Base-by-base conservation (phyloP, 163 green algal genomes). In the Scenedesmus sp. region DNA sequence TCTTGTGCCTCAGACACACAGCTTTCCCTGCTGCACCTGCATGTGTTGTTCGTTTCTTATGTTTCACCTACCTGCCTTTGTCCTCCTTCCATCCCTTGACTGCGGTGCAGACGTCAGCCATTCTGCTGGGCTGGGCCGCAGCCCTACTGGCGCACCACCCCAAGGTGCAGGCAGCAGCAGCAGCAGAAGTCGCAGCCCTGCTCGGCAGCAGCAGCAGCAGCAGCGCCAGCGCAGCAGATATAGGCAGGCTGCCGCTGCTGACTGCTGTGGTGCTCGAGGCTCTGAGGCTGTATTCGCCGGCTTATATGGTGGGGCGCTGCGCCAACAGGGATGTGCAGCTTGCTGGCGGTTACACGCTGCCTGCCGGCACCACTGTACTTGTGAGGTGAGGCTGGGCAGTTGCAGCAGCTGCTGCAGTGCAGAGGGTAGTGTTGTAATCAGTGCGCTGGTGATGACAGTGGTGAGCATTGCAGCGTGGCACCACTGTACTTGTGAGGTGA, bases 91-190 rank as follows among this genome's bases (percentile, higher is more conserved):
- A 9, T 9, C 59, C 59, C 34, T 46, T 46, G 59, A 10, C 67
- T 8, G 59, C n/a, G 23, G 96, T 98, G 91, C 97, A 99, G 93
- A 99, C 97, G 1, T 96, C 92, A 9, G 97, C 97, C 64, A 99
- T 99, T 56, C 87, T 97, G 52, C 95, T 99, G 82, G 95, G 92
- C 55, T 99, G 97, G 97, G 92, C 94, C 0, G 94, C 89, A 18
- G 95, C 96, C 5, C 92, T 98, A 26, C 93, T 99, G 77, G 97
- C 97, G 4, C 85, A 93, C 55, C 89, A 98, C 86, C 97, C 97
- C 2, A 91, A 93, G 7, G 90, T 93, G 54, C 97, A 98, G 93
- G 93, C 83, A 16, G 84, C 81, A 18, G 95, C 95, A 46, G 88
- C 93, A 23, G 93, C 86, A 2, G 95, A 97, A 70, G 93, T 95